Evolutionary conservation across 164 flowering plant genomes (phyloP).

Genomic region (Magnolia changhungtana): DNA sequence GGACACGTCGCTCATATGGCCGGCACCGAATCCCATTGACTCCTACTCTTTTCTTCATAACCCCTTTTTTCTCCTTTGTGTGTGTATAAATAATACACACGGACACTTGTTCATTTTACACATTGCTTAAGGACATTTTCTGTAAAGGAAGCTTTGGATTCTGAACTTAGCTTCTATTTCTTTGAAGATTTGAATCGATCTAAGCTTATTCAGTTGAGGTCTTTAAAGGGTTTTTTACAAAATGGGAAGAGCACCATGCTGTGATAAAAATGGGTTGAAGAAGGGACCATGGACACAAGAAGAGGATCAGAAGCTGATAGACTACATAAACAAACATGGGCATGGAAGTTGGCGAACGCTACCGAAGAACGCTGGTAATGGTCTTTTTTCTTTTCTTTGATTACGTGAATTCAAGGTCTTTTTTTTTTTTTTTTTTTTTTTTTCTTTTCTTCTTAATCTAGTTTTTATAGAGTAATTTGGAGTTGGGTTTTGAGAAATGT

Average conservation of each 20-base stretch:
- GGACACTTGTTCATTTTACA: not conserved
- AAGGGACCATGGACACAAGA: slow-evolving; percentile 96
- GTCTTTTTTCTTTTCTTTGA: not conserved
- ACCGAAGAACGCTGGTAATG: slow-evolving; percentile 79
- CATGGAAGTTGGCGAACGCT: slow-evolving; percentile 91
- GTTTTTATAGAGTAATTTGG: too few species aligned
- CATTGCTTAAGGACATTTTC: not conserved
- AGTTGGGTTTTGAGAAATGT: not conserved
- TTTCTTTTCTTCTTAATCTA: not conserved
- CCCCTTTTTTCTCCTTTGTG: not conserved
- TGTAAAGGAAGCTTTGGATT: not conserved
- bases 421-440: too few species aligned
- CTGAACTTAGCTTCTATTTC: not conserved
- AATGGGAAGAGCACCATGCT: slow-evolving; percentile 96
- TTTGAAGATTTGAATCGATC: not conserved
- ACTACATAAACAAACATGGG: slow-evolving; percentile 74
- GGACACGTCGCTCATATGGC: slow-evolving; percentile 35
- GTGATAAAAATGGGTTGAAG: slow-evolving; percentile 82
- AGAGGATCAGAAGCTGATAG: slow-evolving; percentile 83
- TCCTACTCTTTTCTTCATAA: slow-evolving; percentile 10
- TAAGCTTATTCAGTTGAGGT: not conserved
- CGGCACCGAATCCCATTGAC: slow-evolving; percentile 54
- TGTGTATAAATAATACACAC: not conserved
- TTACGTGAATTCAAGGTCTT: not conserved
- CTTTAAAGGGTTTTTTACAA: not conserved